Evolutionary conservation across 208 protist genomes (phyloP).

Genomic region (Acanthamoeba triangularis): DNA sequence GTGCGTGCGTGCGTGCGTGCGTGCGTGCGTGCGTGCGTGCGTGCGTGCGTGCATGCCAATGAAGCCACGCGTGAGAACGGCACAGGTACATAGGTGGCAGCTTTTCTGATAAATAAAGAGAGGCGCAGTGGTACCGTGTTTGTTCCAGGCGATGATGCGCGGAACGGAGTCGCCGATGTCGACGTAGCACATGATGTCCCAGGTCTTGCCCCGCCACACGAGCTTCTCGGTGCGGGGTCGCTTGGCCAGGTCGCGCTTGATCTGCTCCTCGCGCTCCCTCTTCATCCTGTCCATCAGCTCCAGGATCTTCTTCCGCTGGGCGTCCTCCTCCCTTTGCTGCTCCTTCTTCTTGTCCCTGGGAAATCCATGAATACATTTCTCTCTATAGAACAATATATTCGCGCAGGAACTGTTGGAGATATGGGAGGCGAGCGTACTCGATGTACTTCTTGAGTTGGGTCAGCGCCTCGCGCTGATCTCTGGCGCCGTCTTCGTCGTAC

Average conservation of each 20-base stretch:
- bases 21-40: too few relatives aligned
- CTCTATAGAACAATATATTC: not conserved
- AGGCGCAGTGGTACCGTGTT: not conserved
- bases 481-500: not conserved
- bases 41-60: not conserved
- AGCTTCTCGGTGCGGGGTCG: not conserved
- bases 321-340: constrained; percentile 29
- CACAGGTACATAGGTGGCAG: not conserved
- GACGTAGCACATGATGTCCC: constrained; percentile 9
- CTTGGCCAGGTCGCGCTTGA: constrained; percentile 25
- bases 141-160: constrained; percentile 59
- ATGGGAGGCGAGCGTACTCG: not conserved
- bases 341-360: constrained; percentile 15
- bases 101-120: not conserved
- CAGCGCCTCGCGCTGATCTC: not conserved
- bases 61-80: not conserved
- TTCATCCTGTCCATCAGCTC: not conserved
- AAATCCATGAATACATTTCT: not conserved
- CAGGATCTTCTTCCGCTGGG: not conserved
- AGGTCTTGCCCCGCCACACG: not conserved
- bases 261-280: not conserved
- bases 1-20: too few relatives aligned
- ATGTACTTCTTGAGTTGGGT: not conserved
- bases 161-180: constrained; percentile 8
- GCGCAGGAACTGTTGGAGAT: not conserved